Conservation (phyloP, 176 grass and related monocot species). For the Aegilops umbellulata region DNA sequence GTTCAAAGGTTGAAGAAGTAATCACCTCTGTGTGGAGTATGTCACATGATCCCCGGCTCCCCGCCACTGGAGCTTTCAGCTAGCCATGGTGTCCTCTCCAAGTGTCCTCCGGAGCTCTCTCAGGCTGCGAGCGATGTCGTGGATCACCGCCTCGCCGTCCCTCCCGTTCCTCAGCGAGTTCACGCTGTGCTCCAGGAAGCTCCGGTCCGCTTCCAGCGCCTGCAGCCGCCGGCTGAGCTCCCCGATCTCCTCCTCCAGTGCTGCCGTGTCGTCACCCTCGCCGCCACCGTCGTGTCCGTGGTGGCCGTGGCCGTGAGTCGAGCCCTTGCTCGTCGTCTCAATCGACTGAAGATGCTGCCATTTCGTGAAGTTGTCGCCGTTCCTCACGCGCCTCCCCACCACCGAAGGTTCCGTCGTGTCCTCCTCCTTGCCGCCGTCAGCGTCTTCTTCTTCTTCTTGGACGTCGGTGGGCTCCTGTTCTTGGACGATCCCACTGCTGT, state of each 20-base stretch:
- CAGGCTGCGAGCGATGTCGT: slow-evolving; percentile 58
- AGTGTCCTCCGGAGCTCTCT: slow-evolving; percentile 49
- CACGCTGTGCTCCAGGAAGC: slow-evolving; percentile 74
- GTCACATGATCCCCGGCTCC: too few relatives aligned
- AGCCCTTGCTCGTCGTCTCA: neutral
- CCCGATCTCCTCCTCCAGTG: slow-evolving; percentile 51
- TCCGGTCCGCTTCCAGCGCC: slow-evolving; percentile 64
- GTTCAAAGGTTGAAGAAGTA: neutral
- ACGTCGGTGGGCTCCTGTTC: neutral
- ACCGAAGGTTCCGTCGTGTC: neutral
- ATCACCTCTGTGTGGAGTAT: slow-evolving; percentile 8
- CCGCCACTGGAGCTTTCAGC: slow-evolving; percentile 12
- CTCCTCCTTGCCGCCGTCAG: neutral
- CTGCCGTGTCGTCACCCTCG: slow-evolving; percentile 40
- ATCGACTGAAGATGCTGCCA: neutral
- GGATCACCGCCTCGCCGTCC: slow-evolving; percentile 55
- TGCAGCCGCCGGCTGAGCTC: slow-evolving; percentile 51
- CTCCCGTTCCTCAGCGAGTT: slow-evolving; percentile 68
- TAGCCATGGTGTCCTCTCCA: slow-evolving; percentile 30
- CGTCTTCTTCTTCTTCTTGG: slow-evolving; percentile 34
- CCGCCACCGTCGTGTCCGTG: neutral
- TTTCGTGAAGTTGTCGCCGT: slow-evolving; percentile 20
- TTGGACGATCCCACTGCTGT: slow-evolving; percentile 29
- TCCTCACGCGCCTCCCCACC: slow-evolving; percentile 7
- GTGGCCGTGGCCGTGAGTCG: neutral